Conservation (phyloP, 305 asterid species). For the Fraxinus albicans region DNA sequence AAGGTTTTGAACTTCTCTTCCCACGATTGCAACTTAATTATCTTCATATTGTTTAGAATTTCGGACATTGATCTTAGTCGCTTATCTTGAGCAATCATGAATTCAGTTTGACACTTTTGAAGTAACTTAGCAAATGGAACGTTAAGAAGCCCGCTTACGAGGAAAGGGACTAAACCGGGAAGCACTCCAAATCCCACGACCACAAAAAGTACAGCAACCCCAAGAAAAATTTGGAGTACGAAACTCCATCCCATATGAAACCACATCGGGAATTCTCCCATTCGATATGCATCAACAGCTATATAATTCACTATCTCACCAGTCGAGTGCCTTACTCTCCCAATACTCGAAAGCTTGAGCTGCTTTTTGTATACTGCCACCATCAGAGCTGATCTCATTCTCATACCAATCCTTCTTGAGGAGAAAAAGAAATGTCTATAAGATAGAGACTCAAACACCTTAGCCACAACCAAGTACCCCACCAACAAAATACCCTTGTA, state of each 20-base stretch:
- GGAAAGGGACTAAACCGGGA: conserved; percentile 60
- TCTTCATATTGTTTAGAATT: conserved; percentile 68
- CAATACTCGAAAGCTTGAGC: conserved; percentile 57
- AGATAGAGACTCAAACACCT: conserved; percentile 54
- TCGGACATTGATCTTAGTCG: conserved; percentile 63
- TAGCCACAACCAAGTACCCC: conserved; percentile 48
- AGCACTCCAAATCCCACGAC: conserved; percentile 67
- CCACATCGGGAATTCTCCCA: conserved; percentile 80
- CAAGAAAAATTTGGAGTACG: conserved; percentile 42
- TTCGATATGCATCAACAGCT: conserved; percentile 76
- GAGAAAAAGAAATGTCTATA: conserved; percentile 62
- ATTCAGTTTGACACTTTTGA: conserved; percentile 62
- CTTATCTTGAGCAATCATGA: conserved; percentile 70
- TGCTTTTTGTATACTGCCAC: conserved; percentile 66
- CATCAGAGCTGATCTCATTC: conserved; percentile 73
- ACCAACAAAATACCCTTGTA: conserved; percentile 43
- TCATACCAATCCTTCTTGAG: conserved; percentile 61
- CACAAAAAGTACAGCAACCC: conserved; percentile 41
- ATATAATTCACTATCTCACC: conserved; percentile 76
- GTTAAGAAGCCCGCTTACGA: conserved; percentile 54
- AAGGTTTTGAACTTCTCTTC: conserved; percentile 59
- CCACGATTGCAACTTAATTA: conserved; percentile 79
- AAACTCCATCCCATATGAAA: conserved; percentile 56
- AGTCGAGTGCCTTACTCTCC: conserved; percentile 60
- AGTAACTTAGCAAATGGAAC: conserved; percentile 59